A percentile compares a stretch with the other conserved stretches of the same genome.
Conservation (phyloP, 768 basidiomycete genomes). For the Boletus bicolor region DNA sequence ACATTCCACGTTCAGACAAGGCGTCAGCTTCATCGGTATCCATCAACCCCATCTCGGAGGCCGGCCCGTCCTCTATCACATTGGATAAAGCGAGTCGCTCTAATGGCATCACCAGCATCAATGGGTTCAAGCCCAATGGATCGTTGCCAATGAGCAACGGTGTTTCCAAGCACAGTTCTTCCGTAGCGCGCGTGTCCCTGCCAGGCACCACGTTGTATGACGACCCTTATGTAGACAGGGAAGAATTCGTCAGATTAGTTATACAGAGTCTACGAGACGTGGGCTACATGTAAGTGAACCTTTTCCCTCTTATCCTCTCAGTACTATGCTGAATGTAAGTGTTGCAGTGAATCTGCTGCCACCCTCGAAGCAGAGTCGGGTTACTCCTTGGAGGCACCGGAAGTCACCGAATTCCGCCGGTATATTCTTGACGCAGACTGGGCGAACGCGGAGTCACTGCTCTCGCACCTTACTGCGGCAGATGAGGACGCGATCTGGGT, state of each 20-base stretch:
- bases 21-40: slow-evolving; percentile 43
- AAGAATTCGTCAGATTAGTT: slow-evolving; percentile 87
- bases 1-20: slow-evolving; percentile 50
- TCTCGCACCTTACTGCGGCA: slow-evolving; percentile 65
- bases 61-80: slow-evolving; percentile 51
- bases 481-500: slow-evolving; percentile 72
- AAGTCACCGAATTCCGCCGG: slow-evolving; percentile 76
- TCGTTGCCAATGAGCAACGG: slow-evolving; percentile 50
- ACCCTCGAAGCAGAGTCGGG: slow-evolving; percentile 92
- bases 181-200: slow-evolving; percentile 59
- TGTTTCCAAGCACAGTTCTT: slow-evolving; percentile 42
- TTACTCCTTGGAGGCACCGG: slow-evolving; percentile 74
- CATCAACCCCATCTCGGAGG: slow-evolving; percentile 40
- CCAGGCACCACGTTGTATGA: slow-evolving; percentile 76
- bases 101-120: slow-evolving; percentile 43
- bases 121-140: slow-evolving; percentile 36
- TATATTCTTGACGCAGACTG: slow-evolving; percentile 80
- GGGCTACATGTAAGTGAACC: slow-evolving; percentile 59
- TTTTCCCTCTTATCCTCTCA: slow-evolving; percentile 5
- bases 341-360: slow-evolving; percentile 75
- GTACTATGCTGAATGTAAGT: slow-evolving; percentile 9
- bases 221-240: slow-evolving; percentile 75
- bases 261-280: slow-evolving; percentile 89
- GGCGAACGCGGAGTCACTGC: slow-evolving; percentile 69
- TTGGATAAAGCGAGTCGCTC: slow-evolving; percentile 32